Evolutionary conservation across 805 yeast species (phyloP), one percentile per base, ranked within the genome.

Genomic region (Wickerhamomyces canadensis): DNA sequence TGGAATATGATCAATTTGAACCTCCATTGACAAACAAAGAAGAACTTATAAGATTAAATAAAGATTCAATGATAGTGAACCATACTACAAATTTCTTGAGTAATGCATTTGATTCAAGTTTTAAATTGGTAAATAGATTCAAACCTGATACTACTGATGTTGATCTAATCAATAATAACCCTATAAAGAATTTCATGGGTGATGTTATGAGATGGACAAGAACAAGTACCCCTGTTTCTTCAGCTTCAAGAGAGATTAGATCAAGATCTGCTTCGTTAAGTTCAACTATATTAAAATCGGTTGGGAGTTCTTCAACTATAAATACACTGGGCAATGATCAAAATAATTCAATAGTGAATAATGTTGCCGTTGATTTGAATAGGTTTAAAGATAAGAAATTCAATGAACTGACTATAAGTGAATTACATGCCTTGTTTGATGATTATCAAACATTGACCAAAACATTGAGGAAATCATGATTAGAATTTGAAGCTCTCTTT

Each of bases 161-260:
- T 1, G 33, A 38, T 1, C 29, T 31, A n/a, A n/a, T n/a, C 8
- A 30, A 19, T 28, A 43, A 37, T 30, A 48, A 49, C 21, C 55
- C 57, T 1, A 31, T 52, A 31, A 47, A 44, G 22, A 45, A 42
- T 11, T 27, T 49, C 6, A 44, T 49, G 21, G 49, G 42, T 23
- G 55, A 49, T 29, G 47, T 47, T 5, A 43, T 45, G 45, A 48
- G 39, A 42, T 51, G 55, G 55, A 41, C 47, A 32, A 16, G 33
- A 19, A 21, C 36, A 3, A 37, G 35, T 4, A 37, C 42, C 12
- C 22, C 31, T n/a, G 31, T 18, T n/a, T 12, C 25, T n/a, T 27
- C 26, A 3, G 26, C 34, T 14, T 19, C 31, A 10, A 29, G 26
- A 18, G 31, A 41, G 26, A 29, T 21, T 13, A 25, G 40, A 36